These are phyloP conservation scores for Achaetomium macrosporum DNA, from an alignment of 2,329 filamentous ascomycete genomes.

Conservation along the genomic window DNA sequence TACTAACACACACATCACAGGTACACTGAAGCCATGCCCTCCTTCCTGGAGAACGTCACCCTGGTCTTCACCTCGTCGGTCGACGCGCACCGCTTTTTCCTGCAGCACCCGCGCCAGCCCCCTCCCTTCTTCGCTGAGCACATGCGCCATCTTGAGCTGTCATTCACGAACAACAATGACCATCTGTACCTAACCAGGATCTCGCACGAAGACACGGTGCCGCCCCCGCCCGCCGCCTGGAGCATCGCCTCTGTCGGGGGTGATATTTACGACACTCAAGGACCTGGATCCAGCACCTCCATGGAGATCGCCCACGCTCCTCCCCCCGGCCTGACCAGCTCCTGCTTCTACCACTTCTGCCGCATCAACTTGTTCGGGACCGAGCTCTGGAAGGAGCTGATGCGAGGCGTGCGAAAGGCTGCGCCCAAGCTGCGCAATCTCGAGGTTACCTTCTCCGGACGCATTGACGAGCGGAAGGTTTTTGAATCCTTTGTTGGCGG, in stretches of 20 bases:
- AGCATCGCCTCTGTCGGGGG: neutral
- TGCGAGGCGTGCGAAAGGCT: neutral
- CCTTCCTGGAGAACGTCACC: constrained; percentile 23
- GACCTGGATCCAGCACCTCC: too few species aligned
- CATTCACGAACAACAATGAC: constrained; percentile 23
- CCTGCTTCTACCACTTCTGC: neutral
- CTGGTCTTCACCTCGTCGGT: constrained; percentile 25
- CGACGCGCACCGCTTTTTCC: constrained; percentile 24
- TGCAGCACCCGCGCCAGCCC: constrained; percentile 7
- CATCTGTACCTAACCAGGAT: constrained; percentile 20
- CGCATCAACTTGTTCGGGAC: neutral
- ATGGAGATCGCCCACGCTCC: neutral
- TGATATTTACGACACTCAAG: too few species aligned
- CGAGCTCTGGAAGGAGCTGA: neutral
- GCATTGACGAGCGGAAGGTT: neutral
- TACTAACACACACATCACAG: too few species aligned
- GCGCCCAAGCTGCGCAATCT: neutral
- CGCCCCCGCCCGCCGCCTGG: neutral
- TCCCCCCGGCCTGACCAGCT: too few species aligned
- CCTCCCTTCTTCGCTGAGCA: constrained; percentile 13
- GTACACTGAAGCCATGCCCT: constrained; percentile 21
- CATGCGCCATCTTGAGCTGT: constrained; percentile 22
- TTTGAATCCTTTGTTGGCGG: neutral
- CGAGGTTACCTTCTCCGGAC: neutral
- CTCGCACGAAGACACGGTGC: neutral